phyloP scores from a whole-genome alignment of 805 yeast species.

The Candida awuae region DNA sequence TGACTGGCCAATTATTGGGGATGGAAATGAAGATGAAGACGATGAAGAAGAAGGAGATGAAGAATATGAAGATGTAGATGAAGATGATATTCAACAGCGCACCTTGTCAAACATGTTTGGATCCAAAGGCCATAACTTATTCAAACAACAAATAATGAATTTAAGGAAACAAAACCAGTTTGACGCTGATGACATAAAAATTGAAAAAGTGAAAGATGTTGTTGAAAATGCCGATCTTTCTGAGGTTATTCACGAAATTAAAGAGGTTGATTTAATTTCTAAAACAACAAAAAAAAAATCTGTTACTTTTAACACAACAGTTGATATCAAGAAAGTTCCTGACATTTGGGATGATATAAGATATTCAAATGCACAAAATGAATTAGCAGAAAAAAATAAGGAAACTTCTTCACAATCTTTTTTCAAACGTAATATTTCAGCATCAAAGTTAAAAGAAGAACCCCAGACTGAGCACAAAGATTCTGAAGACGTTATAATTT shows the following conservation, averaged over 20 bases:
- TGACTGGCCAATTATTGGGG: conserved; percentile 17
- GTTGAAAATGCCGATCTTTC: neutral
- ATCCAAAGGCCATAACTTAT: conserved; percentile 27
- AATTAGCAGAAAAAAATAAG: conserved; percentile 2
- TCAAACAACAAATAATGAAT: conserved; percentile 35
- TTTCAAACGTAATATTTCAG: conserved; percentile 13
- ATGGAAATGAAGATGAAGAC: conserved; percentile 20
- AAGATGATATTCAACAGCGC: conserved; percentile 9
- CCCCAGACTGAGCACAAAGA: conserved; percentile 4
- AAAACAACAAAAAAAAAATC: conserved; percentile 30
- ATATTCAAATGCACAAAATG: conserved; percentile 18
- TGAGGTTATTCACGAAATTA: neutral
- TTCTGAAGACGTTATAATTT: conserved; percentile 12
- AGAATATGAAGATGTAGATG: conserved; percentile 10
- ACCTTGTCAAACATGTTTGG: conserved; percentile 17
- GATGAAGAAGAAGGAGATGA: conserved; percentile 11
- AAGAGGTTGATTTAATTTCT: neutral
- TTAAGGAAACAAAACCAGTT: conserved; percentile 21
- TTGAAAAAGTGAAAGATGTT: neutral
- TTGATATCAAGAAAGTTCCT: conserved; percentile 54
- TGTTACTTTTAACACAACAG: conserved; percentile 45
- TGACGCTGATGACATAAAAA: neutral
- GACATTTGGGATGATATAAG: conserved; percentile 42
- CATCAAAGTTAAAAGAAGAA: neutral
- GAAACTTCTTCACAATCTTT: conserved; percentile 12